Evolutionary conservation across 139 green algal species (phyloP), one percentile per base, ranked within the genome.

Genomic region (Chlorella sorokiniana): DNA sequence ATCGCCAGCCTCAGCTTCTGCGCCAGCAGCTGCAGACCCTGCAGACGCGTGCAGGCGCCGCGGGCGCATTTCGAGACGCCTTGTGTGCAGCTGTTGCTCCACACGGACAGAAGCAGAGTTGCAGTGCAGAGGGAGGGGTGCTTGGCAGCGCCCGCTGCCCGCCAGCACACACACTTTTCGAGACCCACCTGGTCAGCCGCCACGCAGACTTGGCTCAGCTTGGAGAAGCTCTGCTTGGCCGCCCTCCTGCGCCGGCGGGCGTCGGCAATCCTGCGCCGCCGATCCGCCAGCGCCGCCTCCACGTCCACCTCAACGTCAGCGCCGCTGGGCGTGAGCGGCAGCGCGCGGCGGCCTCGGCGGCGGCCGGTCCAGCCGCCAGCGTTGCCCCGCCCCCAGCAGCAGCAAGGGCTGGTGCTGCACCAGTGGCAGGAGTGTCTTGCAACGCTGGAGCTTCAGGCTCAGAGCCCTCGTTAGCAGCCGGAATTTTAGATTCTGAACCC

Each of bases 191-290:
- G 85, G 31, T 95, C 90, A 27, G 91, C 89, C 16, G 79, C 85
- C 31, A 96, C 91, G 76, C 90, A 93, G 27, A 95, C 85, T 35
- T 81, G 79, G 51, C 89, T 89, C 76, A 94, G 82, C 82, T 88
- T 89, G 83, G 81, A 84, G 78, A 94, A 96, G 81, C 92, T 90
- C 62, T 86, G 73, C 48, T 83, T 69, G 33, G 83, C 84, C 2
- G 71, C 76, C 7, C 48, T 69, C 33, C 80, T 76, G 38, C 73
- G 84, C 61, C 56, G 80, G 42, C 70, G 69, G 11, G 85, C 90
- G 27, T 89, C 85, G 4, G 64, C 81, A 41, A 89, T 82, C 35
- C 77, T 38, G 20, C 29, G n/a, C 52, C 78, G 69, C 69, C 45
- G 63, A 25, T 70, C 67, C 11, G 27, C 40, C 75, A 71, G 59